Evolutionary conservation across 2,329 filamentous ascomycete genomes (phyloP), one percentile per base, ranked within the genome.

Genomic region (Cyanodermella asteris): DNA sequence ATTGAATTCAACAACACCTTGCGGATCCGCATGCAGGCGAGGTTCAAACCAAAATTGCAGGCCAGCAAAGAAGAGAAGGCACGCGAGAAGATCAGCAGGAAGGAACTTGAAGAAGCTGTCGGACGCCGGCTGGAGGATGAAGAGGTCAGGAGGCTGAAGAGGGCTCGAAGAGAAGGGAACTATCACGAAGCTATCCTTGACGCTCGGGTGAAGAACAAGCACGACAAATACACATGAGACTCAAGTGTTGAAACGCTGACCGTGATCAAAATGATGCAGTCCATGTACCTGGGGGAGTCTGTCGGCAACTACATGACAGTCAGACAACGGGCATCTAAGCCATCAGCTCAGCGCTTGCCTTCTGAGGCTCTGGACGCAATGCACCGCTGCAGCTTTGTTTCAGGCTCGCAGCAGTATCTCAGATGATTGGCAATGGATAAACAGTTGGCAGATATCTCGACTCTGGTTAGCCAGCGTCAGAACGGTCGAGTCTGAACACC

Each of bases 1-100:
- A 64, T 70, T 25, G 62, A 57, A 4, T 76, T 75, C 40, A 64
- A 63, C 37, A 80, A 77, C 7, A 73, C 70, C 5, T 45, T 91
- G 31, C 63, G 78, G 24, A 65, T 94, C 38, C 73, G 82, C 27
- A 93, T 94, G 82, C 84, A 94, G 53, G 80, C 84, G 13, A 62
- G 77, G 25, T 94, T 91, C 55, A 93, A 93, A 56, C 82, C 84
- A 6, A 64, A 64, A 33, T 49, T 87, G 22, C 76, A 73, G 48
- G 72, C 72, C 7, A 65, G 61, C 1, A 90, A 82, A 50, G 80
- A 82, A 43, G 75, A 78, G 34, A 87, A 75, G 53, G 74, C 76
- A 0, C 61, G 64, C 36, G 72, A 84, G 38, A 91, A 84, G 55
- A 77, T 97, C 29, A 84, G 72, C 40, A 62, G 76, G 32, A 72